Base-by-base conservation (phyloP, 2,329 filamentous ascomycete species). In the Rhynchosporium secalis region DNA sequence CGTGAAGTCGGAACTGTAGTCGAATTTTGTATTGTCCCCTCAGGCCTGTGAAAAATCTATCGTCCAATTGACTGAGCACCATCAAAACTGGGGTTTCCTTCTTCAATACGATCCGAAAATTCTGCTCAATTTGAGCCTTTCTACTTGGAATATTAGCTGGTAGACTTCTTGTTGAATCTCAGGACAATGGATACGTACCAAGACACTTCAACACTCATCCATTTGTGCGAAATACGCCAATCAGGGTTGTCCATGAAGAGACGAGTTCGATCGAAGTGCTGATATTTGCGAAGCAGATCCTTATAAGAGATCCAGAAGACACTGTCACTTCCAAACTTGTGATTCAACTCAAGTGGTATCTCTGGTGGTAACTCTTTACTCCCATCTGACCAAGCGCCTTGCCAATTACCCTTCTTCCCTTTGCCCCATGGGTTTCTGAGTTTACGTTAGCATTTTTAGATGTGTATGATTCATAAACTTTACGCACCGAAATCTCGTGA, bases 281-380 rank as follows among this genome's bases (percentile, higher is more conserved):
- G 81, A 69, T 84, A 88, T 69, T 87, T 87, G 65, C 81, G 80
- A 12, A 88, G 79, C 58, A 88, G 77, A 68, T 88, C 85, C 56
- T 83, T 78, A 69, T 86, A 87, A 1, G 82, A 79, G 62, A 87
- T 86, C 84, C 84, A 87, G 69, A 87, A 87, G 12, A 85, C 82
- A 0, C 83, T 85, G 68, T 87, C 84, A 65, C 82, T 83, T 28
- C 84, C 84, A 61, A 87, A 87, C 36, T 79, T 80, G 69, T 86
- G 84, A 47, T 77, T 78, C 1, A 87, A 79, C 71, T 86, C 84
- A 62, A 80, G 76, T 56, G 85, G 81, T 41, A 80, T 80, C 29
- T 85, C 83, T 1, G 79, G 76, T 0, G 83, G 86, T 79, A 85
- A 86, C 69, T 87, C 84, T 70, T 84, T 84, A 36, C 81, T 84